phyloP scores from a whole-genome alignment of 2,329 filamentous ascomycete species.

The Teratosphaeria gauchensis region DNA sequence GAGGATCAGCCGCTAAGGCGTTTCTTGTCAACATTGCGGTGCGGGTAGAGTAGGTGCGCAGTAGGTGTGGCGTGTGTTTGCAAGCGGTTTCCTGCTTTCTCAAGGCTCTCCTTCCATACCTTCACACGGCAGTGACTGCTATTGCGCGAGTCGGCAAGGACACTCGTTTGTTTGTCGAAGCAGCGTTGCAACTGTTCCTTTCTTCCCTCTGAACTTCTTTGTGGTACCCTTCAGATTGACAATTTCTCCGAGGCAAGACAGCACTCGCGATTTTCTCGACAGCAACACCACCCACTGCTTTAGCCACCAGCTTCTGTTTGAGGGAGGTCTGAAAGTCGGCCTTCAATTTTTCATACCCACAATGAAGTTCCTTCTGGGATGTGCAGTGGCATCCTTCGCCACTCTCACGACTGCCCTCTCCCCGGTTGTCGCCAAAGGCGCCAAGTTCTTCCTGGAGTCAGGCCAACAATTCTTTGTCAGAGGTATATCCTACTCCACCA shows the following conservation, averaged over 20 bases:
- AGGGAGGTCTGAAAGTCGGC: background rate
- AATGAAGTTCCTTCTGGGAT: background rate
- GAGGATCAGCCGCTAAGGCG: background rate
- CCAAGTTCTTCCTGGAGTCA: constrained; percentile 77
- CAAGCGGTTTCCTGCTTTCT: background rate
- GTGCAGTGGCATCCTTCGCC: background rate
- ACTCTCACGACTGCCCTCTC: background rate
- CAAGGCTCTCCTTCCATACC: background rate
- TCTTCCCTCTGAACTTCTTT: background rate
- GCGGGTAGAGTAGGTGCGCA: background rate
- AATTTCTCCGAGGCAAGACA: background rate
- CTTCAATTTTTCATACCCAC: background rate
- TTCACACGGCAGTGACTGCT: background rate
- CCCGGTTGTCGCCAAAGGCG: constrained; percentile 42
- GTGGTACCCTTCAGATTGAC: background rate
- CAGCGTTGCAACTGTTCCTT: background rate
- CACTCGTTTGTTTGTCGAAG: background rate
- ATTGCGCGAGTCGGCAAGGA: background rate
- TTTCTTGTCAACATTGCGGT: background rate
- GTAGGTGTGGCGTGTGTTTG: background rate
- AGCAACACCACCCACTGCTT: background rate
- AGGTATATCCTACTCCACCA: constrained; percentile 45
- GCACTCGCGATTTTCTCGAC: background rate
- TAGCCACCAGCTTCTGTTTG: background rate
- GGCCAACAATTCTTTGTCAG: constrained; percentile 79